Conservation (phyloP, 495 filamentous ascomycete species). For the Tuber magnatum region DNA sequence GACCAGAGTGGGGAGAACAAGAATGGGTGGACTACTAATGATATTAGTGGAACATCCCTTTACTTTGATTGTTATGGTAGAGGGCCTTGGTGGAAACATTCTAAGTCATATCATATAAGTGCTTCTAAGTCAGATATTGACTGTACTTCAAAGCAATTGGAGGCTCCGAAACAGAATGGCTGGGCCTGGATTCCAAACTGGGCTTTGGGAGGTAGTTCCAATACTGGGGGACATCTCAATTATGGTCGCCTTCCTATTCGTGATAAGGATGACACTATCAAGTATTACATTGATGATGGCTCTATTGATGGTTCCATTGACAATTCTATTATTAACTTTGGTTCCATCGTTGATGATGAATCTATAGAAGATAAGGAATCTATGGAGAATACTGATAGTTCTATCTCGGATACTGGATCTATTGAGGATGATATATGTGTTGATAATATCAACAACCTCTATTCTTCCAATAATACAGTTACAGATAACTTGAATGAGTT, state of each 20-base stretch:
- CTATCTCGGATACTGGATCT: neutral
- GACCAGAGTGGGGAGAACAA: neutral
- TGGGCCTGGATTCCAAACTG: neutral
- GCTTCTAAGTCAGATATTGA: neutral
- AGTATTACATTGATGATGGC: too few species aligned
- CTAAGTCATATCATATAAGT: neutral
- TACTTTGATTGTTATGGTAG: neutral
- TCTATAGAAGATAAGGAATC: neutral
- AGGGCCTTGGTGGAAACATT: neutral
- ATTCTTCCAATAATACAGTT: too few species aligned
- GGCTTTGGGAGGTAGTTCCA: constrained; percentile 14
- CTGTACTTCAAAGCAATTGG: neutral
- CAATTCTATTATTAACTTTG: neutral
- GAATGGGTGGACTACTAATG: neutral
- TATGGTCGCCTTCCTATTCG: too few species aligned
- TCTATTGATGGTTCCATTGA: neutral
- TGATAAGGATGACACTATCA: too few species aligned
- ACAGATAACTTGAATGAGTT: too few species aligned
- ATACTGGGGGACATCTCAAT: constrained; percentile 7
- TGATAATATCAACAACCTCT: too few species aligned
- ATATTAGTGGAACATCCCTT: neutral
- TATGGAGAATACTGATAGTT: neutral
- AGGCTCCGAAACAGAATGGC: too few species aligned
- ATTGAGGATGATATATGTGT: neutral
- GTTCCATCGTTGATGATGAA: neutral